These are phyloP conservation scores for Diaporthe eres DNA, from an alignment of 2,329 filamentous ascomycete species.

Conservation along the genomic window DNA sequence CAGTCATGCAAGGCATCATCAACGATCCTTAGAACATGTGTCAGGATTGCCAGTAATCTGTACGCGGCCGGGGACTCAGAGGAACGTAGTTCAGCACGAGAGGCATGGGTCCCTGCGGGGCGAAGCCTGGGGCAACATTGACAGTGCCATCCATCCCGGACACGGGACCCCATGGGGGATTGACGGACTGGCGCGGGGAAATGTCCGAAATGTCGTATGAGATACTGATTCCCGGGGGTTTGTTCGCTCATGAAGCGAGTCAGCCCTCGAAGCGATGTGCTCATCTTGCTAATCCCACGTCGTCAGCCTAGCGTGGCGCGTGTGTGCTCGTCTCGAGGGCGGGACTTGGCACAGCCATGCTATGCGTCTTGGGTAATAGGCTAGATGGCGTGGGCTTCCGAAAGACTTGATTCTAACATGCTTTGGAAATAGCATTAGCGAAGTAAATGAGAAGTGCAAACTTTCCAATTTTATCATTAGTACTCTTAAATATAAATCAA, in stretches of 20 bases:
- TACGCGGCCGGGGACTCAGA: no score
- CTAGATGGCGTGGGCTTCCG: no score
- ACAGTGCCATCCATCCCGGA: background rate
- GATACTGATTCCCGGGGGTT: background rate
- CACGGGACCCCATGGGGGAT: background rate
- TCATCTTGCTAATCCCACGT: background rate
- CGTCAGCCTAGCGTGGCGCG: background rate
- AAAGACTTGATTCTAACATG: no score
- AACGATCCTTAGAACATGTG: background rate
- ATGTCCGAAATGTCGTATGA: background rate
- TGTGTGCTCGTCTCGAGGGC: background rate
- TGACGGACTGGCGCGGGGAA: background rate
- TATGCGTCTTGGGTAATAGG: background rate
- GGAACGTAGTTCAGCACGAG: background rate
- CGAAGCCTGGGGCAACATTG: background rate
- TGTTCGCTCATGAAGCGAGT: background rate
- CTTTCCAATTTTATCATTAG: no score
- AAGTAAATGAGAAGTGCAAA: no score
- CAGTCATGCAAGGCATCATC: background rate
- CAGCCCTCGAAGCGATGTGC: background rate
- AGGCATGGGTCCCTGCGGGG: background rate
- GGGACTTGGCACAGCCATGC: background rate
- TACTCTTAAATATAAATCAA: no score
- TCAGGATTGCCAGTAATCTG: background rate
- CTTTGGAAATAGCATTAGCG: no score